Evolutionary conservation across 176 grass and related monocot genomes (phyloP), one percentile per base, ranked within the genome.

Genomic region (Pontederia paniculata): DNA sequence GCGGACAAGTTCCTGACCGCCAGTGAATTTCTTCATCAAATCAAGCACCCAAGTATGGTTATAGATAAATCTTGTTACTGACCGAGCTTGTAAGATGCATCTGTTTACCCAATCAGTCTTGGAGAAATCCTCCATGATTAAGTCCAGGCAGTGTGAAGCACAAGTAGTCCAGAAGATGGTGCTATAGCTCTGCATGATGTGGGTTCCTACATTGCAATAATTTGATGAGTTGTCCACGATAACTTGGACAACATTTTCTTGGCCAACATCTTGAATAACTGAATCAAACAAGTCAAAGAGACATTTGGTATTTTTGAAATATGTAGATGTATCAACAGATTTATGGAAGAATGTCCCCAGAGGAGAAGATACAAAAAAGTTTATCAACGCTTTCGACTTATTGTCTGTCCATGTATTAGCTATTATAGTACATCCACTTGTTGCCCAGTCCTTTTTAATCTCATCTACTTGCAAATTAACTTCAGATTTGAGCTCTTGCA

Each of bases 341-440:
- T 89, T 86, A 63, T 89, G 82, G 74, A 96, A 96, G 71, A 96
- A 96, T 15, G 79, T 81, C 42, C 91, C 91, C 51, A 89, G 60
- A 7, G 91, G 79, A 70, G 82, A 89, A 16, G 86, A 86, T 15
- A 89, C 78, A 48, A 81, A 96, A 49, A 87, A 89, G 48, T 77
- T 96, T 44, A 96, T 89, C 10, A 89, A 68, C 56, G 82, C 79
- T 87, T 76, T 85, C 28, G 69, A 44, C 64, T 96, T 96, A 59
- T 87, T 83, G 73, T 96, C 91, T 49, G 86, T 96, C 91, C 82
- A 96, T 0, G 86, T 86, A 72, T 89, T 80, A 22, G 85, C 91
- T 69, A 96, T 68, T 58, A 96, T 86, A 28, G 86, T 96, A 52
- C 91, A 96, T 8, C 91, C 91, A 11, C 82, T 89, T 31, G 82